A percentile compares a stretch with the other conserved stretches of the same genome.
Evolutionary conservation across 2,329 filamentous ascomycete species (phyloP).

Genomic region (Coniella vitis): DNA sequence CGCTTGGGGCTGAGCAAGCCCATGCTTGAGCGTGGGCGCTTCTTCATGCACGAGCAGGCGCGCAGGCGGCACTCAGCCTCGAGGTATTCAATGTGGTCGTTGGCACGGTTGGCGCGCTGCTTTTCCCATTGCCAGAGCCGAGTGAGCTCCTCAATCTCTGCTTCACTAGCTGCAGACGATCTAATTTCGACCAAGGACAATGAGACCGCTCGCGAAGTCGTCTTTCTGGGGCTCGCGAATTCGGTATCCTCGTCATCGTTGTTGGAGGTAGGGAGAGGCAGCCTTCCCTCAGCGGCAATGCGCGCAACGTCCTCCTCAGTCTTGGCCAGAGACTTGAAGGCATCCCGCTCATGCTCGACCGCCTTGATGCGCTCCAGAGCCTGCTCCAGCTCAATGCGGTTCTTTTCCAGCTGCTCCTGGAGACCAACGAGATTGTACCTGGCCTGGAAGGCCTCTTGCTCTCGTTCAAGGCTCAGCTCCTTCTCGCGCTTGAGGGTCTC

Average conservation of each 20-base stretch:
- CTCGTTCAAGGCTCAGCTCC: slow-evolving; percentile 51
- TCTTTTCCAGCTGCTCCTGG: slow-evolving; percentile 47
- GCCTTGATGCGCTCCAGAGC: slow-evolving; percentile 56
- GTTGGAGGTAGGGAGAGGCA: slow-evolving; percentile 52
- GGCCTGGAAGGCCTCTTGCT: slow-evolving; percentile 63
- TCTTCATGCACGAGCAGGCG: slow-evolving; percentile 55
- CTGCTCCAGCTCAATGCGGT: slow-evolving; percentile 40
- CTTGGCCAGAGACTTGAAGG: slow-evolving; percentile 63
- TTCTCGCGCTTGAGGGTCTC: slow-evolving; percentile 57
- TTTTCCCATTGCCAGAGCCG: slow-evolving; percentile 49
- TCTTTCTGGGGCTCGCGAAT: slow-evolving; percentile 54
- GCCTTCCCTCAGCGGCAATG: slow-evolving; percentile 63
- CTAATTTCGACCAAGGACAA: slow-evolving; percentile 43
- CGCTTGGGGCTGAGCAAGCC: slow-evolving; percentile 24
- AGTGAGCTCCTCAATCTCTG: slow-evolving; percentile 52
- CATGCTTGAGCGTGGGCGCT: slow-evolving; percentile 26
- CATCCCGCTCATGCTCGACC: slow-evolving; percentile 68
- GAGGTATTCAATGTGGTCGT: slow-evolving; percentile 70
- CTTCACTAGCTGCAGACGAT: slow-evolving; percentile 49
- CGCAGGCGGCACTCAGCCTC: slow-evolving; percentile 66
- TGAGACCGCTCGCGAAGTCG: slow-evolving; percentile 33
- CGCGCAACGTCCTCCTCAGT: slow-evolving; percentile 64
- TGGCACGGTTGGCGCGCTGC: slow-evolving; percentile 59
- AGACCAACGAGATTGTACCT: slow-evolving; percentile 58
- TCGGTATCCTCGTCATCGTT: slow-evolving; percentile 41